These are phyloP conservation scores for Xylariaceae sp. DNA, from an alignment of 2,329 filamentous ascomycete species.

Conservation along the genomic window DNA sequence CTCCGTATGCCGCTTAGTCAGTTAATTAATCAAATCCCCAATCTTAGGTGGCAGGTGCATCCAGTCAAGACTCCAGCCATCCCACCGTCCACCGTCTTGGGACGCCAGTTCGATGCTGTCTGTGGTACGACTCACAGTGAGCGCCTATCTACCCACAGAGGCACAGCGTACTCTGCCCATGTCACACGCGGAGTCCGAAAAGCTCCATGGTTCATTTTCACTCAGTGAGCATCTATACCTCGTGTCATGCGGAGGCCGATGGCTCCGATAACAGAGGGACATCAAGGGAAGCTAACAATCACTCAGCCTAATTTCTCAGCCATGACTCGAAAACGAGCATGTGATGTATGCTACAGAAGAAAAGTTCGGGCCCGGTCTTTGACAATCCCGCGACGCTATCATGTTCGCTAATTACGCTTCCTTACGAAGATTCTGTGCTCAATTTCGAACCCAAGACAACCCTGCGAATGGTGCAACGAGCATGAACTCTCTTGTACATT, in stretches of 20 bases:
- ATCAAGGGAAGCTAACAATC: no score
- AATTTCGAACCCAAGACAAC: background rate
- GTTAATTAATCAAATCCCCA: background rate
- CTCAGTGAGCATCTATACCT: no score
- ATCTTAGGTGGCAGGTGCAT: background rate
- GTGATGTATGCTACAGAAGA: slow-evolving; percentile 12
- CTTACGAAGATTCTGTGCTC: slow-evolving; percentile 5
- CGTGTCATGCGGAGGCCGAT: no score
- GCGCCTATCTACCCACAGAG: no score
- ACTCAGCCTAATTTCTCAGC: no score
- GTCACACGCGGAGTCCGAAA: slow-evolving; percentile 3
- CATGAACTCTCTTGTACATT: slow-evolving; percentile 11
- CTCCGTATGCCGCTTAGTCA: no score
- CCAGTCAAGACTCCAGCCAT: background rate
- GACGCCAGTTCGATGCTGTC: background rate
- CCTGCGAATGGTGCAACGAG: slow-evolving; percentile 5
- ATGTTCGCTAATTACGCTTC: background rate
- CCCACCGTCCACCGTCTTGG: no score
- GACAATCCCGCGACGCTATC: background rate
- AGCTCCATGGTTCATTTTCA: background rate
- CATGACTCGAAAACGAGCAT: slow-evolving; percentile 14
- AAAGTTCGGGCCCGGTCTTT: background rate
- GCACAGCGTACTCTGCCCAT: no score
- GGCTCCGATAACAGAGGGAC: no score
- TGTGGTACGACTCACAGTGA: background rate